Base-by-base conservation (phyloP, 805 yeast genomes). In the Saccharomycopsis sp. region DNA sequence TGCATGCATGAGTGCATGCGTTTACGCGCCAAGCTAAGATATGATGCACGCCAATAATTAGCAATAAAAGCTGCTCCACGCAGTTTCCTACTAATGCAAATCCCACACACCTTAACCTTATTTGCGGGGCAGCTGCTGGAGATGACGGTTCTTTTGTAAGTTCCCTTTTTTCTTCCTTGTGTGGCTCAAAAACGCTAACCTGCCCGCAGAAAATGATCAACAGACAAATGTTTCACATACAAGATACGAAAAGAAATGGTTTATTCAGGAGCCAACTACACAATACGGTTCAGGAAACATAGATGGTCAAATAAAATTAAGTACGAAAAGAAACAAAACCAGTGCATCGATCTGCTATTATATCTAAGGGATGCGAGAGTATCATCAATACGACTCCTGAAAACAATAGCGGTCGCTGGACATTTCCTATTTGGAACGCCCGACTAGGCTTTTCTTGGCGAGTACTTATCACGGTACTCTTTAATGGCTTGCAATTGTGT, bases 401-500 rank as follows among this genome's bases (percentile, higher is more conserved):
- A n/a, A n/a, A n/a, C n/a, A n/a, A n/a, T n/a, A n/a, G n/a, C n/a
- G n/a, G n/a, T n/a, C n/a, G n/a, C n/a, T n/a, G n/a, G n/a, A n/a
- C 37, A 7, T 29, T 5, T 29, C 37, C 37, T 5, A 29, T 29
- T 7, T 12, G 37, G 37, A 29, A 29, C 37, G 12, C 37, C 37
- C 37, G 37, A n/a, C 12, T 29, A 29, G 37, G 37, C 37, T 12
- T 29, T 29, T 29, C 37, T 50, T 51, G 41, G 46, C 8, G 50
- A n/a, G 52, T 60, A 60, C 34, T 50, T 53, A 2, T 15, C 70
- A 60, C 77, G 72, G 74, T 88, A 88, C 57, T 78, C 80, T 64
- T 81, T 75, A 63, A 88, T 81, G 57, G 80, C 74, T 20, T 70
- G 75, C 63, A 64, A 77, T 67, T 87, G 83, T 56, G 82, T 86